Percentiles rank a stretch among this genome's conserved stretches.
Conservation (phyloP, 805 yeast species). For the Spathaspora boniae region DNA sequence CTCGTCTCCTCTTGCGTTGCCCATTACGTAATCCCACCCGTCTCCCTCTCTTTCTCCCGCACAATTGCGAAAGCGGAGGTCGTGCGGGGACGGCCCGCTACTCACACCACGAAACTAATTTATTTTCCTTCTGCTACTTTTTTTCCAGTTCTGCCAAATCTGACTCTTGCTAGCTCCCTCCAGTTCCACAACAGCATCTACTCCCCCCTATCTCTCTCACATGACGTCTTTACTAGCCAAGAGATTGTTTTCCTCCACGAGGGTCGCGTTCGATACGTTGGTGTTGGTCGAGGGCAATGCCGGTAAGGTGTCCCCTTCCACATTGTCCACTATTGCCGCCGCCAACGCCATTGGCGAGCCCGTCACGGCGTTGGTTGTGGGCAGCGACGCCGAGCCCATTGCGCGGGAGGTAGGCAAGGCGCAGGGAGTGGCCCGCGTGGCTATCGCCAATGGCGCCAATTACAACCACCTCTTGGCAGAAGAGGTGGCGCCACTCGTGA, state of each 20-base stretch:
- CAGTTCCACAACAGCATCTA: background rate
- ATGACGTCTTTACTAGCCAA: constrained; percentile 10
- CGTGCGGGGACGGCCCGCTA: too few relatives aligned
- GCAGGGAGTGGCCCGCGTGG: constrained; percentile 50
- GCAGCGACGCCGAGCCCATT: constrained; percentile 51
- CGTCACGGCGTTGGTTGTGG: constrained; percentile 73
- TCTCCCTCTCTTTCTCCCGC: too few relatives aligned
- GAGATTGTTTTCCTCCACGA: constrained; percentile 47
- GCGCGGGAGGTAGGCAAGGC: constrained; percentile 51
- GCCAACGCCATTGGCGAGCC: constrained; percentile 76
- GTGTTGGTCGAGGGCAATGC: constrained; percentile 69
- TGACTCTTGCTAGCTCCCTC: too few relatives aligned
- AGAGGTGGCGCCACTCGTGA: constrained; percentile 65
- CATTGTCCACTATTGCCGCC: constrained; percentile 72
- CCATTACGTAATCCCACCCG: too few relatives aligned
- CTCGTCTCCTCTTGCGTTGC: too few relatives aligned
- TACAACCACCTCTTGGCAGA: constrained; percentile 79
- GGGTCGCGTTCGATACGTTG: constrained; percentile 46
- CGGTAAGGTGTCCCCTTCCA: constrained; percentile 56
- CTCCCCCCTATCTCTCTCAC: background rate
- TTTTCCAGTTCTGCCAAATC: too few relatives aligned
- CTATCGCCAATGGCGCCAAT: constrained; percentile 54
- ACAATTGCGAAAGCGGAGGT: constrained; percentile 6
- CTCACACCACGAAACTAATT: too few relatives aligned
- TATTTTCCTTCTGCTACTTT: too few relatives aligned